Conservation (phyloP, 2,329 filamentous ascomycete species). For the Arthrobotrys musiformis region DNA sequence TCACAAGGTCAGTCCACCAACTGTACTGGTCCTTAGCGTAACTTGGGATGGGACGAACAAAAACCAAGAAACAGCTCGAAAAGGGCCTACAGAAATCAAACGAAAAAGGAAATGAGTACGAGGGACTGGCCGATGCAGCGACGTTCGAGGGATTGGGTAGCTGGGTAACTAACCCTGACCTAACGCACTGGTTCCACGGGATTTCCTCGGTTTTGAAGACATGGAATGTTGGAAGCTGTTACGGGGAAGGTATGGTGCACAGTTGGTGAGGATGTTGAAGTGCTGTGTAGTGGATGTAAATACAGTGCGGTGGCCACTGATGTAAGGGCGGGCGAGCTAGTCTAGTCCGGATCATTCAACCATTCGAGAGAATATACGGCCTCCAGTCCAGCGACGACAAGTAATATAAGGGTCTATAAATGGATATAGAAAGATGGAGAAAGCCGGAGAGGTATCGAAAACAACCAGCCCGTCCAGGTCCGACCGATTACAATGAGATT, state of each 20-base stretch:
- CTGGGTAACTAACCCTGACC: constrained; percentile 50
- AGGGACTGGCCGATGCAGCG: neutral
- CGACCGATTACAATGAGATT: too few species aligned
- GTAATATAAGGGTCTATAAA: too few species aligned
- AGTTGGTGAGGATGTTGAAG: neutral
- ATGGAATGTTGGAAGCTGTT: constrained; percentile 38
- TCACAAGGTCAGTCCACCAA: constrained; percentile 3
- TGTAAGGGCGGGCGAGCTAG: neutral
- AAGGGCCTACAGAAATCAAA: constrained; percentile 19
- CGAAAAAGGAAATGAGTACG: neutral
- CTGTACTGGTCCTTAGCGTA: neutral
- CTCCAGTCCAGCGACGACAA: too few species aligned
- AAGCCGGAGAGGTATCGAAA: neutral
- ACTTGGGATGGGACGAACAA: neutral
- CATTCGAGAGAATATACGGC: constrained; percentile 4
- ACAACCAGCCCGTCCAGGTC: too few species aligned
- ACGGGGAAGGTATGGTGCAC: neutral
- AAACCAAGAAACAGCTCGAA: too few species aligned
- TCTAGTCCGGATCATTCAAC: too few species aligned
- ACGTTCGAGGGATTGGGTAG: constrained; percentile 2
- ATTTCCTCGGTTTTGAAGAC: constrained; percentile 35
- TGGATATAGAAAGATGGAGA: neutral
- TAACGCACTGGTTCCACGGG: constrained; percentile 47
- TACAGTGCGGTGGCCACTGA: neutral
- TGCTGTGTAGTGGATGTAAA: neutral